These are phyloP conservation scores for Trametes polyzona DNA, from an alignment of 1,284 basidiomycete genomes.

Conservation along the genomic window DNA sequence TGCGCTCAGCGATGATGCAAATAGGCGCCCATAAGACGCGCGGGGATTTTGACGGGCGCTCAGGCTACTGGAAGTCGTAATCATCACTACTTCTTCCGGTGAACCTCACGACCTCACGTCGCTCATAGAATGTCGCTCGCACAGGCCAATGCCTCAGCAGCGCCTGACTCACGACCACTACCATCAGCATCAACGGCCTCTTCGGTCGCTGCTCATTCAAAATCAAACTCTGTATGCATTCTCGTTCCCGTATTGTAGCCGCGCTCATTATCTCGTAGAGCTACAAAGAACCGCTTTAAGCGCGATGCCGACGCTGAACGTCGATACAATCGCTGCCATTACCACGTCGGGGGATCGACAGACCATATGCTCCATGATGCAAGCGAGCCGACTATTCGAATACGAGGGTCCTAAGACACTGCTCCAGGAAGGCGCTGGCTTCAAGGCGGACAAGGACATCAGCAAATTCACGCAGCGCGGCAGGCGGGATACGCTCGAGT, in stretches of 20 bases:
- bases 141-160: neutral
- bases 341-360: neutral
- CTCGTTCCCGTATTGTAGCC: too few species aligned
- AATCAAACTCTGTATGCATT: too few species aligned
- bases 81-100: neutral
- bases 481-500: slow-evolving; percentile 2
- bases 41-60: neutral
- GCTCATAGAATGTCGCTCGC: neutral
- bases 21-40: neutral
- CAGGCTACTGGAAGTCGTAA: neutral
- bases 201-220: too few species aligned
- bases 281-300: too few species aligned
- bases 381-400: slow-evolving; percentile 4
- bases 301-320: neutral
- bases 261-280: too few species aligned
- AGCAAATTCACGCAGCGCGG: neutral
- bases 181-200: too few species aligned
- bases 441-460: neutral
- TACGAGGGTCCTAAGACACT: slow-evolving; percentile 9
- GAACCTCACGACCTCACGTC: neutral
- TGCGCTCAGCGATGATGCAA: too few species aligned
- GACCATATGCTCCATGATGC: slow-evolving; percentile 3
- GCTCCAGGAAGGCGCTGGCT: neutral
- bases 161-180: neutral
- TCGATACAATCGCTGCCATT: neutral